Base-by-base conservation (phyloP, 495 filamentous ascomycete genomes). In the Penicillium tannophilum region DNA sequence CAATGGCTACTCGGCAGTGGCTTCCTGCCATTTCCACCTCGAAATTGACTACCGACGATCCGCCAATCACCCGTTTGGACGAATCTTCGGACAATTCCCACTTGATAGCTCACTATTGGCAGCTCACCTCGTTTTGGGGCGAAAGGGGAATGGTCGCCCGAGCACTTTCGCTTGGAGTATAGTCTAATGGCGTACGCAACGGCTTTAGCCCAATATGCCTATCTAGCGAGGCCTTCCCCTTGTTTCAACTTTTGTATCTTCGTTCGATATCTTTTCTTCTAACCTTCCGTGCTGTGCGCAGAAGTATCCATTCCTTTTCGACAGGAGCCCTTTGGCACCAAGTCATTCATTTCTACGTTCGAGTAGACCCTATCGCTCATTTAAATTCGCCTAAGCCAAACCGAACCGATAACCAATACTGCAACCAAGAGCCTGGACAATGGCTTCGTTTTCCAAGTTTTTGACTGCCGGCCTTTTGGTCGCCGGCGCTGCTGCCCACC, bases 321-420 rank as follows among this genome's bases (percentile, higher is more conserved):
- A 31, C 23, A 30, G 16, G 12, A 49, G 26, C 16, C 46, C 16
- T 30, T 49, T 24, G 46, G 23, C 26, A 28, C 4, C 26, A 12
- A 31, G 46, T 49, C 46, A 49, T 49, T 49, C 46, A 9, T 47
- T 49, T 49, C 23, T 49, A n/a, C 26, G 5, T 31, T 31, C 44
- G 23, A 26, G 44, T 47, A 47, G 44, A 46, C 19, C 12, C 10
- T 31, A n/a, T 31, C 46, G 4, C 24, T 30, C 46, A 30, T 49
- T 31, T 30, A 24, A 49, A 6, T 49, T 49, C 16, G 16, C 12
- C 5, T 6, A 1, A 41, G 12, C 6, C 39, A n/a, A 6, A 41
- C 17, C 39, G 6, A 41, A 41, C 14, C 5, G 14, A 41, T 41
- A 17, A n/a, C 12, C 14, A 41, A n/a, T 12, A 16, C 14, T 41